These are phyloP conservation scores for Oleoguttula mirabilis DNA, from an alignment of 495 filamentous ascomycete genomes.

Conservation along the genomic window DNA sequence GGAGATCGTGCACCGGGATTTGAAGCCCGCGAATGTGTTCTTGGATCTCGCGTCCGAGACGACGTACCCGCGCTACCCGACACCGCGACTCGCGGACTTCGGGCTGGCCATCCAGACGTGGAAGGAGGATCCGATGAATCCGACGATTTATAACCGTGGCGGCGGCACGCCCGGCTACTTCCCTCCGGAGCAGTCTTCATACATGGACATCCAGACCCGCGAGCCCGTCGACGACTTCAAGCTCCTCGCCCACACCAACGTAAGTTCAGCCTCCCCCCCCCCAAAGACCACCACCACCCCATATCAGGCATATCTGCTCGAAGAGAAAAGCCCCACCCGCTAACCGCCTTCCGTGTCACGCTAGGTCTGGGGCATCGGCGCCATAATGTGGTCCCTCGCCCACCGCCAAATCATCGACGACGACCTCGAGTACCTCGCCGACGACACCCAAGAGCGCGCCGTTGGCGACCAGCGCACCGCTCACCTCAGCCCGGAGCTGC, in stretches of 20 bases:
- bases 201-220: not conserved
- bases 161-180: not conserved
- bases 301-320: too few relatives aligned
- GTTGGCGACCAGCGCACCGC: too few relatives aligned
- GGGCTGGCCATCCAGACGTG: conserved; percentile 6
- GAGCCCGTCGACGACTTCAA: conserved; percentile 3
- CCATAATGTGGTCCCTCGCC: conserved; percentile 1
- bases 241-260: not conserved
- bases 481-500: too few relatives aligned
- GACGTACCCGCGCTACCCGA: conserved; percentile 1
- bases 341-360: not conserved
- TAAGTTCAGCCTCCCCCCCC: too few relatives aligned
- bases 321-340: too few relatives aligned
- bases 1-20: too few relatives aligned
- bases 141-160: not conserved
- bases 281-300: too few relatives aligned
- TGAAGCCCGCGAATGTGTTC: conserved; percentile 8
- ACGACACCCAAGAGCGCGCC: too few relatives aligned
- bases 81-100: conserved; percentile 7
- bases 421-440: too few relatives aligned
- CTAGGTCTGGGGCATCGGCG: conserved; percentile 9
- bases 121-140: conserved; percentile 3
- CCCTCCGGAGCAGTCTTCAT: conserved; percentile 4
- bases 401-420: too few relatives aligned
- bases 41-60: not conserved